phyloP scores from a whole-genome alignment of 2,329 filamentous ascomycete species.

The Aspergillus sp. region DNA sequence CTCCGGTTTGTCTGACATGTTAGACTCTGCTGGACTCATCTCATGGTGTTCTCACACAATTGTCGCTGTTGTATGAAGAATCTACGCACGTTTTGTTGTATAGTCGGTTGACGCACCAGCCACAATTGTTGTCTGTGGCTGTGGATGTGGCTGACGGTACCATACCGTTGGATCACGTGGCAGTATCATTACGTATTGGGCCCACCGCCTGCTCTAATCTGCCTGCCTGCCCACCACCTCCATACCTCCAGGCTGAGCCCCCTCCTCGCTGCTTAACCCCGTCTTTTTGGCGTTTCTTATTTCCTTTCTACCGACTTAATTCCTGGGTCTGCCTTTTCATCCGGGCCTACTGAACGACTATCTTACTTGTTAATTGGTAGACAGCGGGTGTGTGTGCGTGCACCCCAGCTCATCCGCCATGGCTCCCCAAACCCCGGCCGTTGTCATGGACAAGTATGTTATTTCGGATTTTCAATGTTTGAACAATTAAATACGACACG shows the following conservation, averaged over 20 bases:
- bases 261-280: constrained; percentile 8
- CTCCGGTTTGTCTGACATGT: background rate
- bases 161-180: background rate
- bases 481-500: constrained; percentile 18
- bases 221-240: constrained; percentile 11
- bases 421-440: constrained; percentile 98
- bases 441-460: constrained; percentile 99
- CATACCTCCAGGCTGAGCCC: constrained; percentile 5
- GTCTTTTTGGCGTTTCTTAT: constrained; percentile 6
- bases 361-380: constrained; percentile 10
- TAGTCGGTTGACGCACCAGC: background rate
- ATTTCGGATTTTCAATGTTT: constrained; percentile 5
- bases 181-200: background rate
- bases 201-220: constrained; percentile 8
- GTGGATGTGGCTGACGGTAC: background rate
- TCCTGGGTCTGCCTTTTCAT: constrained; percentile 2
- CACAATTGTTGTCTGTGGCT: background rate
- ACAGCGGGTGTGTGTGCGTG: constrained; percentile 18
- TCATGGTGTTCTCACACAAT: background rate
- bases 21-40: no score
- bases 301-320: background rate
- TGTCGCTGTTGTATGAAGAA: background rate
- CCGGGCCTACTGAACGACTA: constrained; percentile 1
- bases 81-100: background rate
- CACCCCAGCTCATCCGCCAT: constrained; percentile 52